These are phyloP conservation scores for Colletotrichum aenigma DNA, from an alignment of 2,329 filamentous ascomycete genomes.

Conservation along the genomic window DNA sequence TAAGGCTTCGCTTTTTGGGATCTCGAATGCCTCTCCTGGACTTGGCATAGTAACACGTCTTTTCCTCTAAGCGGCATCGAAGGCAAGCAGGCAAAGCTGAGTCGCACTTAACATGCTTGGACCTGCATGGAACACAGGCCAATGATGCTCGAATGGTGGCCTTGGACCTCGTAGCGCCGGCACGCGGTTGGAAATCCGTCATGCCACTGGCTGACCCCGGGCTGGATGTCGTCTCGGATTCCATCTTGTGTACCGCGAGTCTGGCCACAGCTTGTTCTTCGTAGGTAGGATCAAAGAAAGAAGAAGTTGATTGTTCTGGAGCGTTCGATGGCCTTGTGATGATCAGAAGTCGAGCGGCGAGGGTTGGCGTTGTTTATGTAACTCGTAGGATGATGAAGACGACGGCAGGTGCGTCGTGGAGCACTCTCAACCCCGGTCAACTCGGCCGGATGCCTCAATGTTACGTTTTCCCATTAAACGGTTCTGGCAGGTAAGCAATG, in stretches of 20 bases:
- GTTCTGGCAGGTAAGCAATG: background rate
- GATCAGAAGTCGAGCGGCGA: background rate
- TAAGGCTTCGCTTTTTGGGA: slow-evolving; percentile 34
- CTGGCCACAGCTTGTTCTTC: background rate
- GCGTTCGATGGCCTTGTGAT: background rate
- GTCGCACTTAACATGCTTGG: slow-evolving; percentile 45
- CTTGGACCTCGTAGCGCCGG: slow-evolving; percentile 27
- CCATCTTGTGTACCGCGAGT: background rate
- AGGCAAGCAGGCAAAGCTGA: slow-evolving; percentile 42
- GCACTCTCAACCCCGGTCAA: background rate
- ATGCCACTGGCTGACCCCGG: background rate
- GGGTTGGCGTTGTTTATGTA: slow-evolving; percentile 16
- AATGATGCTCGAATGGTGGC: slow-evolving; percentile 44
- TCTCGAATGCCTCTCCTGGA: slow-evolving; percentile 49
- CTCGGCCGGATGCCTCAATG: slow-evolving; percentile 3
- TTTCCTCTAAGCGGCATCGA: slow-evolving; percentile 46
- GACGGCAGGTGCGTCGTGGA: background rate
- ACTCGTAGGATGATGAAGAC: background rate
- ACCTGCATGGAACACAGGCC: slow-evolving; percentile 52
- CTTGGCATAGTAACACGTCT: slow-evolving; percentile 50
- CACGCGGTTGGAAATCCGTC: slow-evolving; percentile 1
- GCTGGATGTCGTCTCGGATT: background rate
- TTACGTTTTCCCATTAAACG: background rate
- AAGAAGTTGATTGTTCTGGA: background rate
- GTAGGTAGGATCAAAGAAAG: background rate